These are phyloP conservation scores for Colletotrichum kahawae DNA, from an alignment of 2,329 filamentous ascomycete genomes.

Conservation along the genomic window DNA sequence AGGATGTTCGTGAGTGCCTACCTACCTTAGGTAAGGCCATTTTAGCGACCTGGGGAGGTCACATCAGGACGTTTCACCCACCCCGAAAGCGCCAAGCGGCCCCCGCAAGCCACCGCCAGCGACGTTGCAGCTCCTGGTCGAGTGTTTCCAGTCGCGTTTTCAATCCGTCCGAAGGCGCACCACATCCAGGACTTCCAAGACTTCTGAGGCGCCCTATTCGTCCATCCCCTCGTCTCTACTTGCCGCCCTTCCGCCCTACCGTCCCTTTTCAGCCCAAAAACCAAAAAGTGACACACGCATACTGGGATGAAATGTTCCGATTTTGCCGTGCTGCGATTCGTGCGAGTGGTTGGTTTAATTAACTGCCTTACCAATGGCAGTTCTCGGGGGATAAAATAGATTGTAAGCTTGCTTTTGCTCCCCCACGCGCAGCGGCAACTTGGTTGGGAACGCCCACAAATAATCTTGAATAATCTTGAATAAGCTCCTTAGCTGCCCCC, in stretches of 20 bases:
- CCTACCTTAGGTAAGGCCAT: background rate
- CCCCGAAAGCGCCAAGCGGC: background rate
- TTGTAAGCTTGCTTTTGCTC: background rate
- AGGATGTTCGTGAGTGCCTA: no score
- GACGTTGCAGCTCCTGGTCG: background rate
- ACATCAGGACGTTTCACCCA: conserved; percentile 2
- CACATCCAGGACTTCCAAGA: background rate
- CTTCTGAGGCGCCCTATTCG: conserved; percentile 1
- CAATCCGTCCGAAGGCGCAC: background rate
- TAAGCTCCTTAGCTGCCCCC: background rate
- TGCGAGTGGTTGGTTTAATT: background rate
- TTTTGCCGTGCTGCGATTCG: background rate
- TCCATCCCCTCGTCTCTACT: conserved; percentile 8
- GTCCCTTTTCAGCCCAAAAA: background rate
- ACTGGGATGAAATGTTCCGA: background rate
- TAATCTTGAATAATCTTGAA: background rate
- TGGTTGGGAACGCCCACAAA: background rate
- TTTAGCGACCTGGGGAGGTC: background rate
- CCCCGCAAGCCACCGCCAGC: background rate
- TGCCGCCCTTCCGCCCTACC: conserved; percentile 1
- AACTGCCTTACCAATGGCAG: background rate
- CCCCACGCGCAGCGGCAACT: background rate
- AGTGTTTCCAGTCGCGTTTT: conserved; percentile 16
- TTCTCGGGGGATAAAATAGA: background rate
- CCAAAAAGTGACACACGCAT: background rate